Evolutionary conservation across 495 filamentous ascomycete genomes (phyloP).

Genomic region (Neurospora tetraspora): DNA sequence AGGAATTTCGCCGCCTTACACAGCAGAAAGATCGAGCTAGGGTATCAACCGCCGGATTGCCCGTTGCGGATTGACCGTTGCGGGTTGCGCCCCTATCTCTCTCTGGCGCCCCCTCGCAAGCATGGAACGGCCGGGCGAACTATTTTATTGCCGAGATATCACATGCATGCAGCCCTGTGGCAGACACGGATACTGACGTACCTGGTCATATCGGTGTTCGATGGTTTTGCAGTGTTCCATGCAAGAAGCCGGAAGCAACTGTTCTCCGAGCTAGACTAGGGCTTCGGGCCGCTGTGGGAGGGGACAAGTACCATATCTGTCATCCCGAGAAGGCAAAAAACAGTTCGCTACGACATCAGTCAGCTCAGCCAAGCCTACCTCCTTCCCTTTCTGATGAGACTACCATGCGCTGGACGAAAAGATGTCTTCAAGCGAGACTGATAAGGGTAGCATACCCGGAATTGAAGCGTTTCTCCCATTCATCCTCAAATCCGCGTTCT

Average conservation of each 20-base stretch:
- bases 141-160: slow-evolving; percentile 1
- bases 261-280: neutral
- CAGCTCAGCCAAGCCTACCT: neutral
- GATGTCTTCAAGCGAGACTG: neutral
- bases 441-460: neutral
- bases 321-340: neutral
- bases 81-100: slow-evolving; percentile 7
- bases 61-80: slow-evolving; percentile 4
- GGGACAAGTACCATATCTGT: neutral
- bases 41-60: neutral
- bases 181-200: slow-evolving; percentile 1
- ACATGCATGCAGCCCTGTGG: slow-evolving; percentile 6
- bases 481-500: neutral
- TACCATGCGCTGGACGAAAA: neutral
- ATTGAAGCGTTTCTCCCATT: neutral
- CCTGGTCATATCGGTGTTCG: neutral
- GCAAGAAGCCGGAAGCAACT: neutral
- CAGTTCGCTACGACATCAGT: neutral
- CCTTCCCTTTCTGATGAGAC: neutral
- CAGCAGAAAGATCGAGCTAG: neutral
- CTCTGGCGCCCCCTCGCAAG: slow-evolving; percentile 2
- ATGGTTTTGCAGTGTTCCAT: neutral
- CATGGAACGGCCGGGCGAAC: neutral
- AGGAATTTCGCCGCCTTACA: neutral
- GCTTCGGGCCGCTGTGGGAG: neutral